Evolutionary conservation across 106 monocot genomes (phyloP).

Genomic region (Hemerocallis citrina): DNA sequence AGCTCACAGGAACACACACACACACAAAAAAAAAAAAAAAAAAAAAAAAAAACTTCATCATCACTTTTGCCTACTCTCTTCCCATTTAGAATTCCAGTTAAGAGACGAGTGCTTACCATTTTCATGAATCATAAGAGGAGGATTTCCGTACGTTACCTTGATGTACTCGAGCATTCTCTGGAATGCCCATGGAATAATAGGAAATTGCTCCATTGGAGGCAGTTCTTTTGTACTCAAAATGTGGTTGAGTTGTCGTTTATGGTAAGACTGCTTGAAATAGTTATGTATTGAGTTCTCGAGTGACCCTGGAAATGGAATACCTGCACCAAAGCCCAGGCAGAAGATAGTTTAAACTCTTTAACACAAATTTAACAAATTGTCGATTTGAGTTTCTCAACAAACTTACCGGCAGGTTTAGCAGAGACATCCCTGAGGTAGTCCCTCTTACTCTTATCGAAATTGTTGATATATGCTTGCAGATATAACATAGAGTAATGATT

Average conservation of each 20-base stretch:
- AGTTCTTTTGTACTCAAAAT: too few species aligned
- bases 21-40: too few species aligned
- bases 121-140: conserved; percentile 12
- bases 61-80: not conserved
- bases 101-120: conserved; percentile 7
- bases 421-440: conserved; percentile 18
- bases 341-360: not conserved
- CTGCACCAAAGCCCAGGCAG: too few species aligned
- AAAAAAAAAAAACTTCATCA: too few species aligned
- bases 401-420: conserved; percentile 9
- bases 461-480: not conserved
- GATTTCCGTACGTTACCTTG: conserved; percentile 11
- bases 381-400: not conserved
- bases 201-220: not conserved
- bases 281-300: too few species aligned
- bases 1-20: too few species aligned
- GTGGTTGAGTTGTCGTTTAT: too few species aligned
- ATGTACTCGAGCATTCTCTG: conserved; percentile 9
- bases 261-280: too few species aligned
- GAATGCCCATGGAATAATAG: conserved; percentile 9
- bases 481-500: conserved; percentile 28
- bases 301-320: too few species aligned
- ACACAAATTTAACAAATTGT: not conserved
- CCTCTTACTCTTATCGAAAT: not conserved
- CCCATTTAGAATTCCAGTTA: too few species aligned